Base-by-base conservation (phyloP, 192 early-diverging fungal species). In the Rhizoclosmatium sp. region DNA sequence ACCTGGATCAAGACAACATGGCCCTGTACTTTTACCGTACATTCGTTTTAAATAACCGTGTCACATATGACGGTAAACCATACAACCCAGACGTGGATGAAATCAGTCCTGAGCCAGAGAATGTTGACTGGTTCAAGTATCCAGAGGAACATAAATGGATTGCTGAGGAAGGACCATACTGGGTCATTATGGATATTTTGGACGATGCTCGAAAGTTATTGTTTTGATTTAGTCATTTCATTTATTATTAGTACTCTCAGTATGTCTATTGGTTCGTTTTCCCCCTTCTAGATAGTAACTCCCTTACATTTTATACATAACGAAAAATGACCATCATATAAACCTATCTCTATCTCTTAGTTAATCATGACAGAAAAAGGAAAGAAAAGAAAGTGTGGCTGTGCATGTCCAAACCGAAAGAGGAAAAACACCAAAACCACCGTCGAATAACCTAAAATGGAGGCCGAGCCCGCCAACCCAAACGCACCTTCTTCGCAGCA, bases 1-100 rank as follows among this genome's bases (percentile, higher is more conserved):
- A 65, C 31, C 31, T 65, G 62, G 62, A 65, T 39, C 62, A 65
- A 65, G 62, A 40, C 19, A 65, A 65, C 31, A 65, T 65, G 62
- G 12, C 31, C 9, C 14, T 23, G 9, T 65, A 65, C 62, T 65
- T 65, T 39, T 21, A 40, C 41, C 14, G 31, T 39, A 65, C 62
- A 41, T 65, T 65, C 41, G 31, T 65, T 4, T 23, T 65, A 14
- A 65, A 65, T 41, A 12, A 65, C 12, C 21, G 62, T 12, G 31
- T 23, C 2, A 3, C 41, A 41, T 65, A 65, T 41, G 41, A 21
- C 9, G 62, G 62, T 12, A 41, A 65, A 41, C 23, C 62, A n/a
- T 65, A 65, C 62, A 12, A 65, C 41, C 62, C 62, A 21, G 62
- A 65, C 41, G 23, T 40, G 12, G 41, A 40, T 12, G 62, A 65